Base-by-base conservation (phyloP, 768 basidiomycete species). In the Steccherinum ochraceum region DNA sequence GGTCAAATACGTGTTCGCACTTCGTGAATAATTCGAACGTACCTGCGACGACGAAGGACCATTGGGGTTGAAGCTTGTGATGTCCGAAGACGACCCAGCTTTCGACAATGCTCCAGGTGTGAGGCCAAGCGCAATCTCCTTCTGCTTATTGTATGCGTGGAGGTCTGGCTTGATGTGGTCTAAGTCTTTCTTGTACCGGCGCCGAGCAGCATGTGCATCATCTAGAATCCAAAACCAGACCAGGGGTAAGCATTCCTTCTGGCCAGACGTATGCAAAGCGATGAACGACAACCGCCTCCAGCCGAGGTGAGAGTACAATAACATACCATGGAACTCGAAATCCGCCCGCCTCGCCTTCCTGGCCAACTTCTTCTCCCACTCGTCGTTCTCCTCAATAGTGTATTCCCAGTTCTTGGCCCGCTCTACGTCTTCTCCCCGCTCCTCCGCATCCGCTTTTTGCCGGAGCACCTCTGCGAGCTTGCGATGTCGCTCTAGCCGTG, bases 381-480 rank as follows among this genome's bases (percentile, higher is more conserved):
- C 76, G 54, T 98, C 93, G 62, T 93, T 95, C 69, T 97, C 92
- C 69, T 97, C 92, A 51, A 96, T 83, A 23, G 89, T 89, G 73
- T 89, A 93, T 59, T 92, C 89, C 93, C 93, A 97, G 61, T 93
- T 92, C 77, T 90, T 92, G 63, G 81, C 79, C 54, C 93, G 71
- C 65, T 95, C 91, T 4, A 91, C 73, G 63, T 97, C 94, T 65
- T 93, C 91, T n/a, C 93, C 95, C 0, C 79, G 74, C 48, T 92
- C 93, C 66, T 90, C 88, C 1, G 93, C 93, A 55, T 94, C 89
- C 2, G 86, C 83, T 68, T 93, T 93, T 52, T 80, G 69, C 18
- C 93, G 80, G 58, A 98, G 68, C 16, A 74, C 81, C 69, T 97
- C 95, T 0, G 93, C 93, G 18, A 96, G 77, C 67, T 89, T 92